Base-by-base conservation (phyloP, 139 green algal genomes). In the Zygnema cylindricum region DNA sequence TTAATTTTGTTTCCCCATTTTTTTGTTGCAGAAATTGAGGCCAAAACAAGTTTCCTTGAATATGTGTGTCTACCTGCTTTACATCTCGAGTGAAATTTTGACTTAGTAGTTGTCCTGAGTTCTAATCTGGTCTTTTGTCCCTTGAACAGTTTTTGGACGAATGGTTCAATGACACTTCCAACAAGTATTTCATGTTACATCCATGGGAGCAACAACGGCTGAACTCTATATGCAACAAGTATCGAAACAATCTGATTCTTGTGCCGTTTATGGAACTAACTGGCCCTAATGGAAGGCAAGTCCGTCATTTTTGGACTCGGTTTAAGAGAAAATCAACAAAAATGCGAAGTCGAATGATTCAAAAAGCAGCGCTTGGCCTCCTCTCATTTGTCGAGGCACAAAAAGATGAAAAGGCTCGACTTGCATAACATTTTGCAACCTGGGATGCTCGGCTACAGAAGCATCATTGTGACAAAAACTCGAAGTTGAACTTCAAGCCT, bases 121-220 rank as follows among this genome's bases (percentile, higher is more conserved):
- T 63, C 49, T 63, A 25, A 63, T 7, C 49, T 7, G 7, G 49
- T 16, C 7, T 63, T 25, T 16, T 55, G 41, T 0, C 32, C n/a
- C 16, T 2, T 54, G 30, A n/a, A 69, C n/a, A 83, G 76, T 83
- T 83, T 21, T 3, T 83, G 21, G 76, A 83, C n/a, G 32, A 49
- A 33, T 83, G 76, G 76, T 83, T 69, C 32, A 83, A 83, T 54
- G 76, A 83, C 0, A 32, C 76, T 83, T 83, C 76, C 11, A 83
- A 36, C 76, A n/a, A 54, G 30, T 54, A 83, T 0, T 55, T 83
- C 16, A 16, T 69, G 76, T 32, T 69, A 21, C 41, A 49, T 54
- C 43, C 76, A 33, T 83, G 76, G 76, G 76, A 83, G 76, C 76
- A 83, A 21, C 43, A 83, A 33, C 76, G 76, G 0, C 32, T 83